Evolutionary conservation across 2,329 filamentous ascomycete genomes (phyloP), one percentile per base, ranked within the genome.

Genomic region (Fusarium stilboides): DNA sequence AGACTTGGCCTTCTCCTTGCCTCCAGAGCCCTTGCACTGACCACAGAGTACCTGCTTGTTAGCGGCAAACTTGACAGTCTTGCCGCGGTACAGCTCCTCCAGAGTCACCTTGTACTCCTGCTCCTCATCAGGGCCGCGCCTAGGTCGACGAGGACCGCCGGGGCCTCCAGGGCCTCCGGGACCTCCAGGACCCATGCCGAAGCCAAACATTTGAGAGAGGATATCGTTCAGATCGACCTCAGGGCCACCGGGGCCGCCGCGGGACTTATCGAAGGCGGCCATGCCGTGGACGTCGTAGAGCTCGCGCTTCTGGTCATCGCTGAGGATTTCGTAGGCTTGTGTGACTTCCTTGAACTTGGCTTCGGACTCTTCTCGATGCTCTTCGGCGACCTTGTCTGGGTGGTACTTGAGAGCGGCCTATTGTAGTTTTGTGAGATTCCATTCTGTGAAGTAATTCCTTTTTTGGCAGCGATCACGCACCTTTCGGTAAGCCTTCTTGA

Each of bases 401-500:
- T 99, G 96, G 77, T 94, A 92, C 78, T 90, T 88, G 55, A 98
- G 87, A 14, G 95, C 94, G 69, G 94, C 91, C 94, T 97, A 73
- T 55, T 60, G 55, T 8, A 61, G 19, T 13, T 45, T n/a, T 64
- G 63, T 71, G 43, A 63, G 67, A 54, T 45, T 26, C 34, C 42
- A 53, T 40, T 49, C 34, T 49, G 26, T 56, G 57, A 44, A 31
- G 61, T 51, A 9, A 6, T 19, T n/a, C n/a, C n/a, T n/a, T 9
- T 62, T 19, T 15, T 26, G 24, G 12, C 57, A 28, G 57, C 56
- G 46, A 56, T n/a, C 53, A 77, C 82, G 74, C 74, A 94, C 94
- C 88, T 97, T 98, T 83, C 95, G 92, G 83, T 98, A 98, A 65
- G 94, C 94, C 82, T 97, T 97, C 80, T 96, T 97, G 82, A 98